Evolutionary conservation across 441 rosid species (phyloP).

Genomic region (Gossypium trilobum): DNA sequence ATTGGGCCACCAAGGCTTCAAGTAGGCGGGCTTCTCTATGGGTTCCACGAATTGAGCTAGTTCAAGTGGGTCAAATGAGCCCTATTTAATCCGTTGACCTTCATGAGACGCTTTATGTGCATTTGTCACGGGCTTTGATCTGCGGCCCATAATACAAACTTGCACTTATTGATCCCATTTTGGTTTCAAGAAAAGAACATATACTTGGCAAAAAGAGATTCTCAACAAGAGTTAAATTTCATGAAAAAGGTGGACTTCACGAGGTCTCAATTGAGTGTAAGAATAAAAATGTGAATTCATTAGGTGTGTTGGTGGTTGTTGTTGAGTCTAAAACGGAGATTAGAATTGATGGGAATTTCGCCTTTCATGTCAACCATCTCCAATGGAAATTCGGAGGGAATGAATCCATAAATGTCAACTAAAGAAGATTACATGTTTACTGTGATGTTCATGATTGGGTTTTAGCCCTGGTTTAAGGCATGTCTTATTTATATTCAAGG

Average conservation of each 20-base stretch:
- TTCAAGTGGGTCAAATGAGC: no score
- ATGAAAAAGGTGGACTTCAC: constrained; percentile 44
- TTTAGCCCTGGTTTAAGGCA: constrained; percentile 50
- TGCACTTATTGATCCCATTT: constrained; percentile 54
- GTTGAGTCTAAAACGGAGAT: constrained; percentile 64
- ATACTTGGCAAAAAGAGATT: constrained; percentile 69
- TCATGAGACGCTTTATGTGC: no score
- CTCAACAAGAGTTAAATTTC: constrained; percentile 48
- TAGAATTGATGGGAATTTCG: constrained; percentile 62
- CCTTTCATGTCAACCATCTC: constrained; percentile 61
- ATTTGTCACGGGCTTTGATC: no score
- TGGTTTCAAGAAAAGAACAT: constrained; percentile 67
- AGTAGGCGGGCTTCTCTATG: no score
- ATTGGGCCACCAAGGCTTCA: no score
- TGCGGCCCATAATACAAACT: no score
- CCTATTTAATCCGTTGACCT: no score
- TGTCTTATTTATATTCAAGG: no score
- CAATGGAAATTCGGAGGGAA: constrained; percentile 87
- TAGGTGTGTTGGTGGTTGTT: background rate
- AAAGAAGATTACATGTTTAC: constrained; percentile 53
- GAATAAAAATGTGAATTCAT: constrained; percentile 21
- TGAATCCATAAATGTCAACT: constrained; percentile 47
- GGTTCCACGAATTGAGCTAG: no score
- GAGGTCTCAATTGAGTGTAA: constrained; percentile 61
- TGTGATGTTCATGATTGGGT: constrained; percentile 88